Evolutionary conservation across 176 grass and related monocot species (phyloP).

Genomic region (Oryza nivara): DNA sequence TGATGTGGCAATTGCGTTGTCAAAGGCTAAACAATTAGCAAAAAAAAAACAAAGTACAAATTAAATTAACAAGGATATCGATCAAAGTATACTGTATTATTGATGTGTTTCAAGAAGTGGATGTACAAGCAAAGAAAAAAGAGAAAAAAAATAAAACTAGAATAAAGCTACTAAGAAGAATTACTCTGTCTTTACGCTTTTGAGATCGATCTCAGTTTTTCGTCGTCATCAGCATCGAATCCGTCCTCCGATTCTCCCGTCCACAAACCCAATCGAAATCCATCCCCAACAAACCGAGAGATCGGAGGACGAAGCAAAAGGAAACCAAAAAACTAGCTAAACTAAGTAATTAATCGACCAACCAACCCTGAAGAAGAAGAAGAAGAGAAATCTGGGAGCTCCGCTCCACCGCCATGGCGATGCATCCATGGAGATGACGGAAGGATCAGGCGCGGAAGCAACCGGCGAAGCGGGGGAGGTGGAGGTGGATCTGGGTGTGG

Average conservation of each 20-base stretch:
- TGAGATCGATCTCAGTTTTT: constrained; percentile 48
- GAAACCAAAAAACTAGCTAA: neutral
- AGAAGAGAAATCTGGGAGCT: neutral
- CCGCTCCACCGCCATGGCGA: constrained; percentile 12
- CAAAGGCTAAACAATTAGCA: neutral
- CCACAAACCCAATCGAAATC: constrained; percentile 17
- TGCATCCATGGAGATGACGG: neutral
- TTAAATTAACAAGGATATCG: neutral
- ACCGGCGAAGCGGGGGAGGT: constrained; percentile 61
- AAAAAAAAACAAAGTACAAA: neutral
- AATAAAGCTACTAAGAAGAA: neutral
- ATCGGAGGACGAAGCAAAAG: constrained; percentile 27
- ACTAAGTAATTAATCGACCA: neutral
- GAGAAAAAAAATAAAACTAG: neutral
- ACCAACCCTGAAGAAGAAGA: neutral
- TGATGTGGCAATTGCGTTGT: neutral
- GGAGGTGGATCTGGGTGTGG: constrained; percentile 35
- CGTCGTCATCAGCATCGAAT: constrained; percentile 50
- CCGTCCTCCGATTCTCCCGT: constrained; percentile 30
- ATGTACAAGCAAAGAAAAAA: neutral
- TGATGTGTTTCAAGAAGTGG: neutral
- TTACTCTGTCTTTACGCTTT: constrained; percentile 43
- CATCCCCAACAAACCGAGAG: constrained; percentile 25
- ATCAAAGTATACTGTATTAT: neutral
- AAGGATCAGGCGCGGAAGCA: constrained; percentile 73